phyloP scores from a whole-genome alignment of 1,139 yeast genomes.

The Chernovozyma sophiae-reginae region DNA sequence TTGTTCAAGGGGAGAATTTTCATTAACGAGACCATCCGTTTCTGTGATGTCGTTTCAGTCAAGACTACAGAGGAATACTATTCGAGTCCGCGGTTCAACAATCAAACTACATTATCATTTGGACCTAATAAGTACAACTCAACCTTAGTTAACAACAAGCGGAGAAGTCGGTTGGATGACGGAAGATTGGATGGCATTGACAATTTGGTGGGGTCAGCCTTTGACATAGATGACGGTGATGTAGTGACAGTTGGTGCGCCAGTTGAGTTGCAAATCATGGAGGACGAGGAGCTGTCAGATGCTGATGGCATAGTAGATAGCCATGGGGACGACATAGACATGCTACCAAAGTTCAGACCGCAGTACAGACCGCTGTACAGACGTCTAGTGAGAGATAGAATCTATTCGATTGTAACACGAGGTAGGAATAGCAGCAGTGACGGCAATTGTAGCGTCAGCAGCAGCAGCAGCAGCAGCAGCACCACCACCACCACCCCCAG shows the following conservation, averaged over 20 bases:
- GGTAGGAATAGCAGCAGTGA: no score
- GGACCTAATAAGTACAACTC: neutral
- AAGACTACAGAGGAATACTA: slow-evolving; percentile 27
- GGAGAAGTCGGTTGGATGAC: neutral
- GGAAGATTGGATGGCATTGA: no score
- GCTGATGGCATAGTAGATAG: neutral
- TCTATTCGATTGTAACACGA: no score
- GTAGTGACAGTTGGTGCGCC: neutral
- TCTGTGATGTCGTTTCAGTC: slow-evolving; percentile 45
- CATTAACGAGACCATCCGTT: slow-evolving; percentile 33
- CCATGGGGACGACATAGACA: neutral
- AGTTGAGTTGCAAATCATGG: neutral
- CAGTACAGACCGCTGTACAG: no score
- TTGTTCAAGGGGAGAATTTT: slow-evolving; percentile 43
- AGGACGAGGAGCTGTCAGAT: neutral
- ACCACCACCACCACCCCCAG: neutral
- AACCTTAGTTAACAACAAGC: neutral
- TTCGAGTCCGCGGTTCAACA: slow-evolving; percentile 20
- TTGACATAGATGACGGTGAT: neutral
- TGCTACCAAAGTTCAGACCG: no score
- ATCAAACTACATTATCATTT: neutral
- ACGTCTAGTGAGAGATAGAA: no score
- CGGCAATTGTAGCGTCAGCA: neutral
- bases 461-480: neutral
- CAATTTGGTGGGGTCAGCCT: no score